phyloP scores from a whole-genome alignment of 2,329 filamentous ascomycete genomes.

The Fonsecaea nubica region DNA sequence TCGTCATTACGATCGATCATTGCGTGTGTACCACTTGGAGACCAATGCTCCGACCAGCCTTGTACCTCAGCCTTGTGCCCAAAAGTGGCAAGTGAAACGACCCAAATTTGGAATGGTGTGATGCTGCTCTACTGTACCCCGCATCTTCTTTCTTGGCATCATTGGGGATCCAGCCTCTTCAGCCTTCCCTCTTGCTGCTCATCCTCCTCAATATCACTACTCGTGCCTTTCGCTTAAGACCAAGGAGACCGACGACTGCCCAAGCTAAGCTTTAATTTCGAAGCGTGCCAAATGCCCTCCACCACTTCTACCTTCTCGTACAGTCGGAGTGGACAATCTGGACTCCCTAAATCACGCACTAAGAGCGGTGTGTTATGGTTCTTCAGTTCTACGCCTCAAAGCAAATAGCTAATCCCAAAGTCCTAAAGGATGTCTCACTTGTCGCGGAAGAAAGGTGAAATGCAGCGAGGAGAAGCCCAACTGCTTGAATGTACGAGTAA shows the following conservation, averaged over 20 bases:
- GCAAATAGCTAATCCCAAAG: neutral
- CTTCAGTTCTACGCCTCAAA: neutral
- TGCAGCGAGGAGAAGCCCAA: constrained; percentile 24
- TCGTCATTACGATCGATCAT: neutral
- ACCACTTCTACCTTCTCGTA: neutral
- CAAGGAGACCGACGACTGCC: neutral
- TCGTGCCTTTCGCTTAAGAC: neutral
- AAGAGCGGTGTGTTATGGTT: neutral
- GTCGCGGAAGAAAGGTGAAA: constrained; percentile 26
- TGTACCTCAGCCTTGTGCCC: too few species aligned
- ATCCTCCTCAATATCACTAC: neutral
- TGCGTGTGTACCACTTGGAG: neutral
- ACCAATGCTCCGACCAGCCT: too few species aligned
- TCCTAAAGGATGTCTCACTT: constrained; percentile 24
- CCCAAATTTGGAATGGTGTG: too few species aligned
- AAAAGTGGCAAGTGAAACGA: too few species aligned
- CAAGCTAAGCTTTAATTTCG: neutral
- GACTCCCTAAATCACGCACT: neutral
- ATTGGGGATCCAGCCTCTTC: too few species aligned
- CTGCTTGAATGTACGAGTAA: constrained; percentile 17
- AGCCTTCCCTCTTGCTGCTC: neutral
- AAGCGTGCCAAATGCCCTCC: neutral
- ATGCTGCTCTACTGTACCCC: too few species aligned
- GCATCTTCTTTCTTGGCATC: too few species aligned
- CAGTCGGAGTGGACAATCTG: neutral